These are phyloP conservation scores for Fusarium begoniae DNA, from an alignment of 2,329 filamentous ascomycete genomes.

Conservation along the genomic window DNA sequence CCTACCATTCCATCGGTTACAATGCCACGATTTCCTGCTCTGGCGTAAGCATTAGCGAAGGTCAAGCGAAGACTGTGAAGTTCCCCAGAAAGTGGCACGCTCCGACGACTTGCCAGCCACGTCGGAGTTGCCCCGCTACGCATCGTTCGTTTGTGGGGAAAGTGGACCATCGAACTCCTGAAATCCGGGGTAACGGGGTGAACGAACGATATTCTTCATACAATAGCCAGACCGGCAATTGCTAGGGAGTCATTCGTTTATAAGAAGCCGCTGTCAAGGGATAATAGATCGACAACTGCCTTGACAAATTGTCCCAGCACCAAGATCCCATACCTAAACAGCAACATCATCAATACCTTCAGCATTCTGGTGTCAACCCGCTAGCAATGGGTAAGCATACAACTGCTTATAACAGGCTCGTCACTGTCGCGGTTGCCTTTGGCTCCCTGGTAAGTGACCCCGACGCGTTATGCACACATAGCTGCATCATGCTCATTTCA, in stretches of 20 bases:
- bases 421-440: conserved; percentile 47
- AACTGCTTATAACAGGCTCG: conserved; percentile 45
- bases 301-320: not conserved
- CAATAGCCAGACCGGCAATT: not conserved
- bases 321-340: not conserved
- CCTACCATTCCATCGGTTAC: accelerated
- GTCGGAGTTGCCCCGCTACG: not conserved
- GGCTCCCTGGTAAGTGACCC: conserved; percentile 40
- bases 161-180: not conserved
- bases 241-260: not conserved
- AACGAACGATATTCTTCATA: not conserved
- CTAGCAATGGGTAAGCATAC: conserved; percentile 25
- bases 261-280: not conserved
- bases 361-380: not conserved
- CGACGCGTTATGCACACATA: accelerated
- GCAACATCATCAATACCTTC: not conserved
- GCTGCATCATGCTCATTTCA: not conserved
- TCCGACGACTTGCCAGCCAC: not conserved
- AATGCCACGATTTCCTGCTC: accelerated
- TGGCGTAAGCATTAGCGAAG: not conserved
- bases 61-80: no score
- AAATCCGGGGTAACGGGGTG: not conserved
- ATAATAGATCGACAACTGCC: no score
- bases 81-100: not conserved
- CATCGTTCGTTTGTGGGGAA: not conserved